These are phyloP conservation scores for Coemansia sp. DNA, from an alignment of 192 early-diverging fungal genomes.

Conservation along the genomic window DNA sequence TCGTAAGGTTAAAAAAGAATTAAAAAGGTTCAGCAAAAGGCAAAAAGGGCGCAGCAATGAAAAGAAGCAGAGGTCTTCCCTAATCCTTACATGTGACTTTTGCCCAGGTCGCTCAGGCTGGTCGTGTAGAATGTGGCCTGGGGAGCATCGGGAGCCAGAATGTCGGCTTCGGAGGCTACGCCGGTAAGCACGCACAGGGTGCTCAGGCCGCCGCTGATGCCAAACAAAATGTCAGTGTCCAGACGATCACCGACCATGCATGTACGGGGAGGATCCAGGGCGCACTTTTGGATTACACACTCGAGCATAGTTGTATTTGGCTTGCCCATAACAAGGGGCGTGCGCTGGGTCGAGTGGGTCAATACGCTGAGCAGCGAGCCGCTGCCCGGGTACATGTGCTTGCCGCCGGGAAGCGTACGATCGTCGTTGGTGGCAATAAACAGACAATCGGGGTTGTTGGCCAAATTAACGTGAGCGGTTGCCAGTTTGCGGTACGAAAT, in stretches of 20 bases:
- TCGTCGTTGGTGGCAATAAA: slow-evolving; percentile 96
- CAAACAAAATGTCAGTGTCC: slow-evolving; percentile 96
- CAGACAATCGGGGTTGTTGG: slow-evolving; percentile 62
- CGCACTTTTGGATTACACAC: slow-evolving; percentile 79
- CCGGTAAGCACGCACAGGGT: slow-evolving; percentile 94
- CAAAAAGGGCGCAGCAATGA: neutral
- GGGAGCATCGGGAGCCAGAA: slow-evolving; percentile 31
- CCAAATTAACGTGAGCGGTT: slow-evolving; percentile 85
- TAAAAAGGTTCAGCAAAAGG: neutral
- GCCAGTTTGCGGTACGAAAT: slow-evolving; percentile 93
- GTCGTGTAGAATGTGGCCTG: slow-evolving; percentile 38
- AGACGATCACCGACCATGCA: slow-evolving; percentile 98
- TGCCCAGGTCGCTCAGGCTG: slow-evolving; percentile 37
- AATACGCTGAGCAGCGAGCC: slow-evolving; percentile 81
- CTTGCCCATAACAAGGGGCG: slow-evolving; percentile 90
- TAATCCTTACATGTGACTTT: slow-evolving; percentile 8
- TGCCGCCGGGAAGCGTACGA: slow-evolving; percentile 81
- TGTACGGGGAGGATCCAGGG: slow-evolving; percentile 74
- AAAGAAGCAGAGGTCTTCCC: slow-evolving; percentile 2
- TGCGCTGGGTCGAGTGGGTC: slow-evolving; percentile 68
- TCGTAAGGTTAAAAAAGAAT: slow-evolving; percentile 6
- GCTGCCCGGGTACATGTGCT: slow-evolving; percentile 73
- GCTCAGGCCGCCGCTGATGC: slow-evolving; percentile 75
- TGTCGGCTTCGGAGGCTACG: slow-evolving; percentile 36
- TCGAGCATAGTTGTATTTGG: slow-evolving; percentile 94